Base-by-base conservation (phyloP, 306 rosid genomes). In the Casuarina glauca region DNA sequence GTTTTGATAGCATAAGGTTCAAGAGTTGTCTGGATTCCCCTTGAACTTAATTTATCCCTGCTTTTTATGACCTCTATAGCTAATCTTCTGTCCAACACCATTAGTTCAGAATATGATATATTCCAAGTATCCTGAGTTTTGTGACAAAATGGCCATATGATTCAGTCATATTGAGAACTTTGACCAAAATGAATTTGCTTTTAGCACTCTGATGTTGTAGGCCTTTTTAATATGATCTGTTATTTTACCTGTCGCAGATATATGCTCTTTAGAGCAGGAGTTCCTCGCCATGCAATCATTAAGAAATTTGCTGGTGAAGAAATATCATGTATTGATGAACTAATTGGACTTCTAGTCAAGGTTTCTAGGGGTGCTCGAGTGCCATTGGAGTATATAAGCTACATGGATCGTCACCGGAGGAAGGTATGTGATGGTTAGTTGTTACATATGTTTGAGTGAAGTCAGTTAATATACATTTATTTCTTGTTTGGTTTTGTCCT, bases 281-380 rank as follows among this genome's bases (percentile, higher is more conserved):
- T 94, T 87, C 97, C 97, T 73, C 95, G 97, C 64, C 97, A 94
- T 87, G 97, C 98, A 74, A 89, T 94, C 83, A 88, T 94, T 81
- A 90, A 92, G 84, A 94, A 94, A 82, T 88, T 94, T 91, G 97
- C 95, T 73, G 97, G 95, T 72, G 90, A 90, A 83, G 97, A 94
- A 84, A 86, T 94, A 89, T 89, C 93, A 17, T 74, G 75, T 53
- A 79, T 92, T 66, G 95, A 88, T 81, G 97, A 92, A 58, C 81
- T 94, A 78, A 86, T 89, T 41, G 82, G 86, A 46, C 90, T 90
- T 86, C 80, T 94, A 44, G 88, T 90, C 70, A 94, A 90, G 87
- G 66, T 92, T 73, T 89, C 97, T 70, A 88, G 93, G 79, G 98
- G 98, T 69, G 88, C 88, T 72, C 93, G 97, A 44, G 93, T 92